phyloP scores from a whole-genome alignment of 305 asterid species.

The Ruellia speciosa region DNA sequence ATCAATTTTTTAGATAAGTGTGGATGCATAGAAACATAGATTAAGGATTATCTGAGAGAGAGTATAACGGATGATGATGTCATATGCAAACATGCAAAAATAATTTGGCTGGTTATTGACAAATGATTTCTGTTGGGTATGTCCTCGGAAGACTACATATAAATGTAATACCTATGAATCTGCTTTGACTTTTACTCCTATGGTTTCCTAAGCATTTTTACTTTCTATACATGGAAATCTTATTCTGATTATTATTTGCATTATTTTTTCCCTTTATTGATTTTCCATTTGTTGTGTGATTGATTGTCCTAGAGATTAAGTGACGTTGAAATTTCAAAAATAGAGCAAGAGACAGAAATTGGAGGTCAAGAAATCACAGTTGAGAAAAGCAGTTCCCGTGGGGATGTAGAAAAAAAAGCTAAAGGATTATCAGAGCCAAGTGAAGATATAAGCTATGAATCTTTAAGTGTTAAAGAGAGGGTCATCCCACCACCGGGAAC shows the following conservation, averaged over 20 bases:
- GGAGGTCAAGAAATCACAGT: conserved; percentile 27
- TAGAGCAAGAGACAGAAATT: conserved; percentile 28
- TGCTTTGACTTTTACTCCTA: background rate
- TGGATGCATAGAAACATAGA: no score
- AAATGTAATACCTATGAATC: background rate
- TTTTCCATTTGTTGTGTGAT: conserved; percentile 15
- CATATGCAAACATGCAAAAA: background rate
- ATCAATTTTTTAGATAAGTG: no score
- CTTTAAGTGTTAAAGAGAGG: conserved; percentile 41
- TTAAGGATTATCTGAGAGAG: background rate
- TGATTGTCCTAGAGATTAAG: conserved; percentile 42
- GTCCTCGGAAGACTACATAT: background rate
- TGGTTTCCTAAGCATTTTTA: conserved; percentile 11
- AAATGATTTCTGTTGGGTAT: background rate
- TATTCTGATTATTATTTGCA: background rate
- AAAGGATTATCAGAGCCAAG: conserved; percentile 32
- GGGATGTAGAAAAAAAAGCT: conserved; percentile 26
- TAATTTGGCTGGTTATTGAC: background rate
- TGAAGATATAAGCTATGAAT: conserved; percentile 45
- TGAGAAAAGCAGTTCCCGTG: conserved; percentile 33
- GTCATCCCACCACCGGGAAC: conserved; percentile 73
- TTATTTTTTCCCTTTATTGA: conserved; percentile 19
- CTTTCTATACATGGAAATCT: background rate
- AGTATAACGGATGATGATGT: background rate
- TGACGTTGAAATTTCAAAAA: conserved; percentile 36